A percentile compares a stretch with the other conserved stretches of the same genome.
phyloP scores from a whole-genome alignment of 1,284 basidiomycete species.

The Trichosporon sp. region DNA sequence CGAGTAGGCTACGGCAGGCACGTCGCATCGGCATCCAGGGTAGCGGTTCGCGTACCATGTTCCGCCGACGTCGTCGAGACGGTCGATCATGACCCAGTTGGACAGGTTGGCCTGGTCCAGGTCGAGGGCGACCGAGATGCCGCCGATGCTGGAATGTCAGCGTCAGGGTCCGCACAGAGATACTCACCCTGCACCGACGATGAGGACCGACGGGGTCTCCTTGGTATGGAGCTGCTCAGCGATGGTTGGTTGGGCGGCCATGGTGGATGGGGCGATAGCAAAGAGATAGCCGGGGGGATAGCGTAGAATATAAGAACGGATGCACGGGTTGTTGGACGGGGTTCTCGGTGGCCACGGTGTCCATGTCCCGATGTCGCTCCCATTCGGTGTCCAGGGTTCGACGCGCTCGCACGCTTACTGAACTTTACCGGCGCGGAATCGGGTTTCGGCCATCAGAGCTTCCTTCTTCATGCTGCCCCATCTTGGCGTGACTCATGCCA shows the following conservation, averaged over 20 bases:
- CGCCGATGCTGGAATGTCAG: constrained; percentile 25
- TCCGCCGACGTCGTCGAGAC: constrained; percentile 28
- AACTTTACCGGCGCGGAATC: constrained; percentile 17
- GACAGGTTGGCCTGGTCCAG: constrained; percentile 27
- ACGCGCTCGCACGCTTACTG: not conserved
- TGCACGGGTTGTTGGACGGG: not conserved
- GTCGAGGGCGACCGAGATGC: constrained; percentile 29
- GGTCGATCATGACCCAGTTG: constrained; percentile 30
- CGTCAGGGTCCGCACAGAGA: not conserved
- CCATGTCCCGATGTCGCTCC: too few relatives aligned
- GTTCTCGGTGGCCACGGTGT: too few relatives aligned
- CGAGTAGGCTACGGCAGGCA: constrained; percentile 28
- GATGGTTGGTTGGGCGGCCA: not conserved
- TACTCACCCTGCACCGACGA: constrained; percentile 26
- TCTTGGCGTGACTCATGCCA: not conserved
- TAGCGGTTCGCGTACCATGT: constrained; percentile 33
- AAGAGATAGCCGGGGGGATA: not conserved
- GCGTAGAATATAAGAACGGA: not conserved
- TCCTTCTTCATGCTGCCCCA: not conserved
- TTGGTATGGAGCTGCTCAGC: constrained; percentile 13
- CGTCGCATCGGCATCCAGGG: constrained; percentile 21
- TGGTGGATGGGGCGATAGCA: not conserved
- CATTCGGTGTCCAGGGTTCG: not conserved
- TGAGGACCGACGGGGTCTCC: constrained; percentile 24
- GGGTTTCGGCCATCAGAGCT: not conserved